phyloP scores from a whole-genome alignment of 768 basidiomycete genomes.

The Pulveroboletus sp. region DNA sequence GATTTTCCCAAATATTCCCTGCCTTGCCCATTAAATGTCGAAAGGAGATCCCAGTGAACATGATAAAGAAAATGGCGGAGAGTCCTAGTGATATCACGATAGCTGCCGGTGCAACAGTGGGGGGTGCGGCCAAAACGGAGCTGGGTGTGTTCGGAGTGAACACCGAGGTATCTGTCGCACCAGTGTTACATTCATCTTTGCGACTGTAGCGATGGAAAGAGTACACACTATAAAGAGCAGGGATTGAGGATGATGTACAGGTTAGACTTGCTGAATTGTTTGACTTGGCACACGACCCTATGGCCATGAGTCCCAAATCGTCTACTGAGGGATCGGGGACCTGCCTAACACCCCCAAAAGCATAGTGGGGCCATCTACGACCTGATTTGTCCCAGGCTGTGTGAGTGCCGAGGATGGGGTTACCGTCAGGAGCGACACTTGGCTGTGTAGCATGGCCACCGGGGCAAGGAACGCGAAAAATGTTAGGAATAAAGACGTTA shows the following conservation, averaged over 20 bases:
- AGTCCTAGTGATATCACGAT: slow-evolving; percentile 57
- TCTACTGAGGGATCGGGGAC: slow-evolving; percentile 7
- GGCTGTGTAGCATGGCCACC: slow-evolving; percentile 49
- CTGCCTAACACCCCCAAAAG: slow-evolving; percentile 66
- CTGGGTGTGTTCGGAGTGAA: slow-evolving; percentile 55
- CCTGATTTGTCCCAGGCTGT: slow-evolving; percentile 27
- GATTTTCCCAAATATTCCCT: slow-evolving; percentile 47
- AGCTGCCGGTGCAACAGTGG: slow-evolving; percentile 56
- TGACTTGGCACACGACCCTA: slow-evolving; percentile 64
- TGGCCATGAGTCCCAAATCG: neutral
- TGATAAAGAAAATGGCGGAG: slow-evolving; percentile 57
- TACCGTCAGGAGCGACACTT: slow-evolving; percentile 63
- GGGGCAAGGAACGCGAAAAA: slow-evolving; percentile 71
- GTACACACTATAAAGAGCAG: slow-evolving; percentile 57
- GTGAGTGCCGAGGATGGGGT: slow-evolving; percentile 48
- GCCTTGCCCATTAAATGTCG: slow-evolving; percentile 58
- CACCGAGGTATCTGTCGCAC: slow-evolving; percentile 52
- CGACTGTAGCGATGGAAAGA: neutral
- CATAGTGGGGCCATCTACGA: slow-evolving; percentile 62
- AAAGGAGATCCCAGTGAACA: slow-evolving; percentile 61
- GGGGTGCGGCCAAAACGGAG: slow-evolving; percentile 54
- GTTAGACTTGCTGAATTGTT: slow-evolving; percentile 45
- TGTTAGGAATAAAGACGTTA: slow-evolving; percentile 62
- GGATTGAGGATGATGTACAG: slow-evolving; percentile 53
- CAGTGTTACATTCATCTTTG: neutral